A percentile compares a stretch with the other conserved stretches of the same genome.
phyloP scores from a whole-genome alignment of 2,329 filamentous ascomycete genomes.

The Shiraia sp. region DNA sequence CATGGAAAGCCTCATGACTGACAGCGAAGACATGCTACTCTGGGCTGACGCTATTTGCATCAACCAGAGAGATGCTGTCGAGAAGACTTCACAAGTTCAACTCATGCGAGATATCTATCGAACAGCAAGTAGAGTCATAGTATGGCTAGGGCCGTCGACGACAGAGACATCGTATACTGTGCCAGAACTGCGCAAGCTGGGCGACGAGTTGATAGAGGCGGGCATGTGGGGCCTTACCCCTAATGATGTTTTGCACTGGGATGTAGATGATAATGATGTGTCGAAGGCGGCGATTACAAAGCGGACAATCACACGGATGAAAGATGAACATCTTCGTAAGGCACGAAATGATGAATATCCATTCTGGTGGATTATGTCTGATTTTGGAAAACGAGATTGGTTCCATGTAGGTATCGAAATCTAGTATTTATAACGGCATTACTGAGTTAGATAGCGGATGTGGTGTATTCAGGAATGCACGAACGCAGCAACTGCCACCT shows the following conservation, averaged over 20 bases:
- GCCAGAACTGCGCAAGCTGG: slow-evolving; percentile 6
- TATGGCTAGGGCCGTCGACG: slow-evolving; percentile 12
- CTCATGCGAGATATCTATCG: slow-evolving; percentile 13
- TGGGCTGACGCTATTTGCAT: slow-evolving; percentile 17
- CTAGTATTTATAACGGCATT: background rate
- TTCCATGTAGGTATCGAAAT: slow-evolving; percentile 3
- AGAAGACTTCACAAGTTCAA: slow-evolving; percentile 11
- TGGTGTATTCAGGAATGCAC: slow-evolving; percentile 16
- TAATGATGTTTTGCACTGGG: slow-evolving; percentile 3
- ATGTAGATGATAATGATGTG: background rate
- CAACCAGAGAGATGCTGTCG: slow-evolving; percentile 4
- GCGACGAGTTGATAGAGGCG: background rate
- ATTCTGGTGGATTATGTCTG: slow-evolving; percentile 11
- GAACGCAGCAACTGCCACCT: slow-evolving; percentile 8
- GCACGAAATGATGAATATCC: slow-evolving; percentile 5
- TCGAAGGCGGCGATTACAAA: slow-evolving; percentile 1
- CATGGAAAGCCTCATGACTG: background rate
- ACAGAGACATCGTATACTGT: slow-evolving; percentile 3
- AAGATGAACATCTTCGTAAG: background rate
- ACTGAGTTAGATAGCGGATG: slow-evolving; percentile 2
- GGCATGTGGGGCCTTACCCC: slow-evolving; percentile 3
- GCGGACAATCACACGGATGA: background rate
- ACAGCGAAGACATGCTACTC: background rate
- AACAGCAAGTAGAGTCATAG: slow-evolving; percentile 3
- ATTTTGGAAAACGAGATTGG: slow-evolving; percentile 11